phyloP scores from a whole-genome alignment of 345 rosid species.

The Eucalyptus erythrocorys region DNA sequence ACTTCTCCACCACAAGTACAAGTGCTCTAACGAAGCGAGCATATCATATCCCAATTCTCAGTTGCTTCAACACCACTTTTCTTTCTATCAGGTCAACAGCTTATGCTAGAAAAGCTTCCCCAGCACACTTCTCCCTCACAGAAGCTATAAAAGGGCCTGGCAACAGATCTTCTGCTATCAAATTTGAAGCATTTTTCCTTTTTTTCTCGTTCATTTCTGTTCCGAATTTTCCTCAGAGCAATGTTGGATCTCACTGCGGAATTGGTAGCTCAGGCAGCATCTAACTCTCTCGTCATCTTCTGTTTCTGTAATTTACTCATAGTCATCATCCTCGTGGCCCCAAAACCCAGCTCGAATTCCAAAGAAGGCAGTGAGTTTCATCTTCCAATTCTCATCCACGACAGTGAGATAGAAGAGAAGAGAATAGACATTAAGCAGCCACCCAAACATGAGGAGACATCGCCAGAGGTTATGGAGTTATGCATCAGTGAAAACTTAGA shows the following conservation, averaged over 20 bases:
- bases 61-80: slow-evolving; percentile 18
- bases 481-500: not conserved
- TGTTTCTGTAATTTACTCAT: slow-evolving; percentile 39
- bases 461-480: not conserved
- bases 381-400: not conserved
- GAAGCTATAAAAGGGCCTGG: not conserved
- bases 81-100: not conserved
- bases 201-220: not conserved
- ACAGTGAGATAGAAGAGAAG: not conserved
- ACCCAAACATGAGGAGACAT: not conserved
- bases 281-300: slow-evolving; percentile 29
- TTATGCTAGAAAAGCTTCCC: slow-evolving; percentile 11
- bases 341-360: slow-evolving; percentile 6
- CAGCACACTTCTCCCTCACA: not conserved
- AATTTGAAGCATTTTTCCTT: not conserved
- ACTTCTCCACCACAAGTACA: not conserved
- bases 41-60: not conserved
- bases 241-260: slow-evolving; percentile 22
- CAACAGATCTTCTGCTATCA: not conserved
- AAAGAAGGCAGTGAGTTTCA: not conserved
- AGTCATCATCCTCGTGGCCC: slow-evolving; percentile 18
- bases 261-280: slow-evolving; percentile 21
- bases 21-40: not conserved
- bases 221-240: not conserved
- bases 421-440: not conserved